Conservation (phyloP, 768 basidiomycete genomes). For the Mycena sanguinolenta region DNA sequence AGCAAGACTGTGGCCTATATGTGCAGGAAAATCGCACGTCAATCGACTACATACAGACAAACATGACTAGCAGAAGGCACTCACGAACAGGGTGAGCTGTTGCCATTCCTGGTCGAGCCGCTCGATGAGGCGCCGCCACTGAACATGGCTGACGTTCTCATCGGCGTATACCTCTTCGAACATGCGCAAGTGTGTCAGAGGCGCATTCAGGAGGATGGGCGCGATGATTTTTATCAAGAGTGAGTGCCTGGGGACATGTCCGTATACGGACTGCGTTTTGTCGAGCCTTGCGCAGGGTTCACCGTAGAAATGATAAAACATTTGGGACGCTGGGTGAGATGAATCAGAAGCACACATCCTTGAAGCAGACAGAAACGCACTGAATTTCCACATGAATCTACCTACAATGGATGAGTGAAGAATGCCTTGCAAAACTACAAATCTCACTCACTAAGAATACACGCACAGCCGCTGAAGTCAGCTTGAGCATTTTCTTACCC, state of each 20-base stretch:
- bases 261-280: constrained; percentile 13
- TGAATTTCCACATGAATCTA: constrained; percentile 24
- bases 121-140: constrained; percentile 51
- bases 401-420: constrained; percentile 2
- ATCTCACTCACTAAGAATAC: constrained; percentile 11
- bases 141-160: constrained; percentile 42
- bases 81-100: constrained; percentile 56
- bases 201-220: constrained; percentile 25
- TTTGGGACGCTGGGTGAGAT: constrained; percentile 4
- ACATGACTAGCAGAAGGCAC: constrained; percentile 24
- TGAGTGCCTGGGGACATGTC: not conserved
- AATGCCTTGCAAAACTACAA: not conserved
- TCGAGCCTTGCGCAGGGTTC: constrained; percentile 30
- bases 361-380: not conserved
- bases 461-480: constrained; percentile 4
- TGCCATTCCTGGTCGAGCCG: constrained; percentile 49
- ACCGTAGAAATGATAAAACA: constrained; percentile 28
- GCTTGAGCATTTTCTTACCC: constrained; percentile 7
- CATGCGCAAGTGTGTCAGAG: constrained; percentile 18
- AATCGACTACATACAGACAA: not conserved
- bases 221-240: constrained; percentile 20
- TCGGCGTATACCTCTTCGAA: constrained; percentile 57
- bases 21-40: not conserved
- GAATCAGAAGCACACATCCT: not conserved
- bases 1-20: constrained; percentile 54